Conservation (phyloP, 2,329 filamentous ascomycete genomes). For the Verticillium klebahnii region DNA sequence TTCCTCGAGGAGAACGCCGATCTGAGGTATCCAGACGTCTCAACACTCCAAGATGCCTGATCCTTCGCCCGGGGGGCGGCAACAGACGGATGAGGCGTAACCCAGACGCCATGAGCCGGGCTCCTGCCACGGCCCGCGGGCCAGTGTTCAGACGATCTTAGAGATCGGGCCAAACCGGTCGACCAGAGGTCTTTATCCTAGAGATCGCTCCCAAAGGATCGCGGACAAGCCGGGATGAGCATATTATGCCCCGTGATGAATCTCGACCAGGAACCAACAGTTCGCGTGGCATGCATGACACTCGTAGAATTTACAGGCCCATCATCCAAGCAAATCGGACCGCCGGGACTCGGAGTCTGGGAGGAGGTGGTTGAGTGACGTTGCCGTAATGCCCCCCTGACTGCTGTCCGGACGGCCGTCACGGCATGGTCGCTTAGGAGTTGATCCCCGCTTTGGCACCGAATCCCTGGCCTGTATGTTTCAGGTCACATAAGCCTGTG, state of each 20-base stretch:
- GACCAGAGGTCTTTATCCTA: slow-evolving; percentile 6
- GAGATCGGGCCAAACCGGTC: not conserved
- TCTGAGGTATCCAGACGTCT: slow-evolving; percentile 76
- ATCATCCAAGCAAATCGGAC: not conserved
- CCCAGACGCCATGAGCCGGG: slow-evolving; percentile 3
- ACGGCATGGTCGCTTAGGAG: not conserved
- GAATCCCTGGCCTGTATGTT: slow-evolving; percentile 7
- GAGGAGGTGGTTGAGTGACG: not conserved
- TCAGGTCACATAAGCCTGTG: slow-evolving; percentile 11
- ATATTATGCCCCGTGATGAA: slow-evolving; percentile 4
- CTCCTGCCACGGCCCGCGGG: slow-evolving; percentile 5
- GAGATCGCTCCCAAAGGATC: slow-evolving; percentile 1
- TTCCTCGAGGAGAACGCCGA: slow-evolving; percentile 88
- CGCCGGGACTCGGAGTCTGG: not conserved
- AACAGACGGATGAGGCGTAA: slow-evolving; percentile 3
- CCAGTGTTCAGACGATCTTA: slow-evolving; percentile 8
- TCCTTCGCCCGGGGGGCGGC: not conserved
- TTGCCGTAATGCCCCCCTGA: not conserved
- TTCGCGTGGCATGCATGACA: not conserved
- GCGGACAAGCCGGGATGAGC: slow-evolving; percentile 7
- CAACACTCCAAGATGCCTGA: slow-evolving; percentile 24
- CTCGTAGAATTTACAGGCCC: not conserved
- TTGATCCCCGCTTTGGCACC: not conserved
- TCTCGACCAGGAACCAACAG: not conserved
- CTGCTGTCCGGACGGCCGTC: not conserved